Evolutionary conservation across 2,329 filamentous ascomycete species (phyloP), one percentile per base, ranked within the genome.

Genomic region (Zymoseptoria tritici): DNA sequence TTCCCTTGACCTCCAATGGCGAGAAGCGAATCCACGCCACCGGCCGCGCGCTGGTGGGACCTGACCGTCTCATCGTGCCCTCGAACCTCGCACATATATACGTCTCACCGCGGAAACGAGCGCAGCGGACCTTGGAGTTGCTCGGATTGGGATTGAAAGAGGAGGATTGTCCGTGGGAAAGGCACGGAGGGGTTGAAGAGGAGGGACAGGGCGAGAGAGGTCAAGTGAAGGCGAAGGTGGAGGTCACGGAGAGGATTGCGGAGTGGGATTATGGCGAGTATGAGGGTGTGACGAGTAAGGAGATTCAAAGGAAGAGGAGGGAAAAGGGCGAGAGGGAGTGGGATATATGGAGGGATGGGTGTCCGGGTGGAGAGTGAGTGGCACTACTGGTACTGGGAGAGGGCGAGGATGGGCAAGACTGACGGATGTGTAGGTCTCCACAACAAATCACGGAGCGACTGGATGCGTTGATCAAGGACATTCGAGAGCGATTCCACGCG

Each of bases 271-370:
- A 86, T 71, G 84, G 84, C 52, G 74, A 79, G 60, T 87, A 86
- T 68, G 84, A 87, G 70, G 84, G 84, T 9, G 70, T 85, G 22
- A 77, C 77, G 52, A 77, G 75, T 7, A 67, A 73, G n/a, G 74
- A 83, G 65, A 86, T 86, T 55, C 73, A 74, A 13, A 68, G 73
- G 26, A 64, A 73, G 61, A 76, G 83, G 60, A 72, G 76, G 62
- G 65, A 76, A 58, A 72, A 75, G 8, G 81, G 81, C 0, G 58
- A 77, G 65, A 82, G 83, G 55, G 79, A 76, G 61, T 96, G 91
- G 90, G 88, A 94, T 77, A 95, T 96, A 62, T 96, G 91, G 91
- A 80, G 79, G 20, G 90, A 96, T 73, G 91, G 91, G 0, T 96
- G 91, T 76, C 88, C 88, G 0, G 89, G 87, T 2, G 91, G 91